Conservation (phyloP, 306 rosid species). For the Hippophae tibetana region DNA sequence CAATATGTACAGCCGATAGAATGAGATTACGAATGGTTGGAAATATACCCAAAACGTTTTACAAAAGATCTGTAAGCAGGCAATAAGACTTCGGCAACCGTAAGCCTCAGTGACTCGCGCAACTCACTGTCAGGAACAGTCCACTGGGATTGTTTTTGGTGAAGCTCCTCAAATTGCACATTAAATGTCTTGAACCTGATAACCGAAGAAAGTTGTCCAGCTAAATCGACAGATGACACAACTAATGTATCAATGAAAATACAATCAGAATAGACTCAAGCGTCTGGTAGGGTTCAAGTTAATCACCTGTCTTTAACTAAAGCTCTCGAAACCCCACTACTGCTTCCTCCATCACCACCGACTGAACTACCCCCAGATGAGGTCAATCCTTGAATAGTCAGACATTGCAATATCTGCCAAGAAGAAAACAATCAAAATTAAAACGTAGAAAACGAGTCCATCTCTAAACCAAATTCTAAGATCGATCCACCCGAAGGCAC, state of each 20-base stretch:
- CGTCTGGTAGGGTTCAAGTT: neutral
- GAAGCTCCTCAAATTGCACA: slow-evolving; percentile 82
- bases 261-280: neutral
- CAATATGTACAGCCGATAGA: neutral
- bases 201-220: slow-evolving; percentile 11
- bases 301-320: slow-evolving; percentile 76
- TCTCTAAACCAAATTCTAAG: neutral
- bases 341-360: slow-evolving; percentile 61
- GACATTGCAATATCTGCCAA: slow-evolving; percentile 76
- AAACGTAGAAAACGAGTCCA: slow-evolving; percentile 10
- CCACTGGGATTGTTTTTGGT: slow-evolving; percentile 98
- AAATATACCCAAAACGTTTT: slow-evolving; percentile 73
- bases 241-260: neutral
- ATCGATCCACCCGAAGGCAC: neutral
- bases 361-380: slow-evolving; percentile 69
- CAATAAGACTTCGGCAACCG: slow-evolving; percentile 85
- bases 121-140: slow-evolving; percentile 84
- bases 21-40: neutral
- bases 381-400: slow-evolving; percentile 70
- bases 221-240: slow-evolving; percentile 11
- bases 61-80: slow-evolving; percentile 90
- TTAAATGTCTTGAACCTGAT: slow-evolving; percentile 76
- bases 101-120: slow-evolving; percentile 90
- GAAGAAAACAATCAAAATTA: slow-evolving; percentile 23
- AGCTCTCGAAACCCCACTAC: slow-evolving; percentile 92